A percentile compares a stretch with the other conserved stretches of the same genome.
Conservation (phyloP, 2,329 filamentous ascomycete species). For the Mycogone perniciosa region DNA sequence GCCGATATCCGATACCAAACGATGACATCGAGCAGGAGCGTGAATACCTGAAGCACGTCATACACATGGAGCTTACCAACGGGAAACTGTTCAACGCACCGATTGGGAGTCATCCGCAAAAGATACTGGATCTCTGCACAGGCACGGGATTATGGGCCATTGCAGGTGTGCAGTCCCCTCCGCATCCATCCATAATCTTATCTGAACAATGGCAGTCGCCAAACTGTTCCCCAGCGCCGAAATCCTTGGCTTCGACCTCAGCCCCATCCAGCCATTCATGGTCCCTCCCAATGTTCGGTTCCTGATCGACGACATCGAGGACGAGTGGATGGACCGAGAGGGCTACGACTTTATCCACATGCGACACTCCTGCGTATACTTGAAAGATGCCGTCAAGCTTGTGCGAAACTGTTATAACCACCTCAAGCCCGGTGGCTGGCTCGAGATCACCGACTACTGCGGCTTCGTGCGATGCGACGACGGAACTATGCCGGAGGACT, state of each 20-base stretch:
- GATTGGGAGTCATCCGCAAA: slow-evolving; percentile 28
- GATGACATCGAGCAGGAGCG: slow-evolving; percentile 33
- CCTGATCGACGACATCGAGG: slow-evolving; percentile 30
- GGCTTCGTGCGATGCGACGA: slow-evolving; percentile 30
- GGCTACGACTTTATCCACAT: slow-evolving; percentile 27
- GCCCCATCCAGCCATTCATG: slow-evolving; percentile 34
- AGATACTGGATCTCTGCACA: slow-evolving; percentile 36
- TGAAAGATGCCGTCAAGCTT: slow-evolving; percentile 15
- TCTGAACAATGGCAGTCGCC: slow-evolving; percentile 17
- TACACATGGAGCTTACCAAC: slow-evolving; percentile 28
- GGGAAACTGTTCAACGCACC: slow-evolving; percentile 36
- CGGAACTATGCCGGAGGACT: slow-evolving; percentile 21
- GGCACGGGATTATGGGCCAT: slow-evolving; percentile 37
- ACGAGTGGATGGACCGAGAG: slow-evolving; percentile 24
- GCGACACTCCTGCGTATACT: slow-evolving; percentile 18
- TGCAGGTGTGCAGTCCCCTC: slow-evolving; percentile 19
- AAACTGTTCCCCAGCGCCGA: slow-evolving; percentile 31
- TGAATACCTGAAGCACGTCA: slow-evolving; percentile 35
- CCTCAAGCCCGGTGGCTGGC: slow-evolving; percentile 37
- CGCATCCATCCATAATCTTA: neutral
- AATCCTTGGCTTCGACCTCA: slow-evolving; percentile 34
- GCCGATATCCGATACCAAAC: slow-evolving; percentile 33
- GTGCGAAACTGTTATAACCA: slow-evolving; percentile 18
- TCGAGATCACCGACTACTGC: slow-evolving; percentile 36
- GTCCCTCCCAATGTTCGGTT: slow-evolving; percentile 36